Percentiles rank a stretch among this genome's conserved stretches.
Evolutionary conservation across 805 yeast genomes (phyloP).

Genomic region (Teunomyces atbi): DNA sequence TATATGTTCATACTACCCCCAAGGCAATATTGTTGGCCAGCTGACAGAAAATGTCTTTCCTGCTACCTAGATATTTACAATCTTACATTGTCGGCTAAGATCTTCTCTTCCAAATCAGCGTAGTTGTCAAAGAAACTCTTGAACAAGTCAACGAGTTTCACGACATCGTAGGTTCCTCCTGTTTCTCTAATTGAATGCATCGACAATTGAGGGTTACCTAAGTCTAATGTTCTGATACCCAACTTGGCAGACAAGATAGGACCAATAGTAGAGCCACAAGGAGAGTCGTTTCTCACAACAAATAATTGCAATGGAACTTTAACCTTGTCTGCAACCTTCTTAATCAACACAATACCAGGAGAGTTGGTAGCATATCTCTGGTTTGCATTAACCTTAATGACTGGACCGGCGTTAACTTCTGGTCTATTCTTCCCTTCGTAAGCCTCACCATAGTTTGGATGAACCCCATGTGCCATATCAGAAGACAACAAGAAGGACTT

Average conservation of each 20-base stretch:
- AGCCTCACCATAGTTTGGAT: slow-evolving; percentile 79
- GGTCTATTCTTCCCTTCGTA: slow-evolving; percentile 84
- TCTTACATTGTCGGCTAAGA: slow-evolving; percentile 23
- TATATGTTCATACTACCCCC: slow-evolving; percentile 36
- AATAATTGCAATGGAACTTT: slow-evolving; percentile 85
- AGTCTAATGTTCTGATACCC: slow-evolving; percentile 83
- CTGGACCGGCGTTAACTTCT: slow-evolving; percentile 83
- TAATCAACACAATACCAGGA: slow-evolving; percentile 77
- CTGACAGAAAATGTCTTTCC: slow-evolving; percentile 25
- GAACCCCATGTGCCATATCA: slow-evolving; percentile 97
- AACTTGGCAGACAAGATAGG: slow-evolving; percentile 86
- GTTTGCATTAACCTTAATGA: slow-evolving; percentile 88
- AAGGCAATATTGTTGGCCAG: slow-evolving; percentile 29
- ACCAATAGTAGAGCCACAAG: slow-evolving; percentile 96
- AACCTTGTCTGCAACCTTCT: slow-evolving; percentile 64
- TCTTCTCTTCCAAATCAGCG: slow-evolving; percentile 25
- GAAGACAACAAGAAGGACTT: slow-evolving; percentile 87
- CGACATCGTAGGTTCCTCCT: slow-evolving; percentile 76
- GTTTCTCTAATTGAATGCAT: slow-evolving; percentile 96
- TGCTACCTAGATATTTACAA: slow-evolving; percentile 6
- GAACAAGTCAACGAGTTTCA: slow-evolving; percentile 59
- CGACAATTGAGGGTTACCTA: slow-evolving; percentile 88
- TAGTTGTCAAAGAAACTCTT: slow-evolving; percentile 53
- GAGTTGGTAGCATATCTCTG: slow-evolving; percentile 95
- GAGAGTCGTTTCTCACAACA: slow-evolving; percentile 89